A percentile compares a stretch with the other conserved stretches of the same genome.
These are phyloP conservation scores for Suhomyces sp. DNA, from an alignment of 805 yeast species.

Conservation along the genomic window DNA sequence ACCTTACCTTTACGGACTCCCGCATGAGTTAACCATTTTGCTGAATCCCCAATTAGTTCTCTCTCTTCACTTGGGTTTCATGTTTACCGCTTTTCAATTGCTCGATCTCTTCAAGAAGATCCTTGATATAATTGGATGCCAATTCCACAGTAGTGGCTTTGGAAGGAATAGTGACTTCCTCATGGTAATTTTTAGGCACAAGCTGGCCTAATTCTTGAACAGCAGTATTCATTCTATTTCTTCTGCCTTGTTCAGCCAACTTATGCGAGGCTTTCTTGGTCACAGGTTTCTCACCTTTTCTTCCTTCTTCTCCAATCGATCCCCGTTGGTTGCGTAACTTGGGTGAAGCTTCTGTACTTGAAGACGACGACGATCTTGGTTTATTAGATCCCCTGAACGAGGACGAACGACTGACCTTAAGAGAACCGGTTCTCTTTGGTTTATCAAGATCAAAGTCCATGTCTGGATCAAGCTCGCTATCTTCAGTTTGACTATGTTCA, in stretches of 20 bases:
- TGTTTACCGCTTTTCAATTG: no score
- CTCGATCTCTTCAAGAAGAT: conserved; percentile 31
- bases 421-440: not conserved
- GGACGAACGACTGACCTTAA: conserved; percentile 2
- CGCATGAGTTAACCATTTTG: not conserved
- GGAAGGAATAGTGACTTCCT: conserved; percentile 65
- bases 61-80: not conserved
- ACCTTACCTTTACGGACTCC: no score
- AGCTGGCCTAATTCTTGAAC: conserved; percentile 69
- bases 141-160: conserved; percentile 95
- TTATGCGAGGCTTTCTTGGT: conserved; percentile 77
- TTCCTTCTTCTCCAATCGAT: not conserved
- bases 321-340: conserved; percentile 8
- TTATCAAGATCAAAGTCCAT: conserved; percentile 3
- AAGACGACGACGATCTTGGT: conserved; percentile 10
- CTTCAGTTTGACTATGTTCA: conserved; percentile 24
- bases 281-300: conserved; percentile 33
- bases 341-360: conserved; percentile 13
- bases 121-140: conserved; percentile 67
- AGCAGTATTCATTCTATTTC: conserved; percentile 89
- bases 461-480: conserved; percentile 4
- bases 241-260: conserved; percentile 92
- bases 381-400: conserved; percentile 1
- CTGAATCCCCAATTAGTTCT: not conserved
- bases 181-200: conserved; percentile 62